Conservation (phyloP, 1,284 basidiomycete species). For the Agaricales sp. region DNA sequence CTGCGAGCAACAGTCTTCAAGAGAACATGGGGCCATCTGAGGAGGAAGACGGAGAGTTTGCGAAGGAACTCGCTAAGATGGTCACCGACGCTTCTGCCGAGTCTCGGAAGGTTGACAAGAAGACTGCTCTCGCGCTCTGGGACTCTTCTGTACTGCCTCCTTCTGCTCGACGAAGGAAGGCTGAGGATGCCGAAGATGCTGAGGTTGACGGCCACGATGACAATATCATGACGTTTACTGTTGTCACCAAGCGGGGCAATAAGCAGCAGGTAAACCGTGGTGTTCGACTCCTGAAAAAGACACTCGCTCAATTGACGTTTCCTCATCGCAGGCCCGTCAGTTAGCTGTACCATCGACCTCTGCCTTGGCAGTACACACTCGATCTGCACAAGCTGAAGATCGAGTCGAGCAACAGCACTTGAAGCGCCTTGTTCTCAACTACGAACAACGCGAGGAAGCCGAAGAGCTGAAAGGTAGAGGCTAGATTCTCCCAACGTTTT, state of each 20-base stretch:
- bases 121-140: slow-evolving; percentile 74
- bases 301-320: slow-evolving; percentile 3
- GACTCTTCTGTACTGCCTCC: slow-evolving; percentile 75
- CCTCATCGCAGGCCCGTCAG: slow-evolving; percentile 57
- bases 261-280: slow-evolving; percentile 67
- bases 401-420: slow-evolving; percentile 93
- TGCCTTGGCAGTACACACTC: slow-evolving; percentile 80
- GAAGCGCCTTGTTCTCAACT: slow-evolving; percentile 84
- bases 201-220: slow-evolving; percentile 26
- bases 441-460: slow-evolving; percentile 77
- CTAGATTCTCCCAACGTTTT: slow-evolving; percentile 5
- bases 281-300: slow-evolving; percentile 3
- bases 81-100: slow-evolving; percentile 80
- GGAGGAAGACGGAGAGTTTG: slow-evolving; percentile 90
- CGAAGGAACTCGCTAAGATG: slow-evolving; percentile 92
- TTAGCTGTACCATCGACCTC: slow-evolving; percentile 83
- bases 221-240: slow-evolving; percentile 82
- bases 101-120: slow-evolving; percentile 76
- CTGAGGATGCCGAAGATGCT: slow-evolving; percentile 42
- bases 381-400: slow-evolving; percentile 83
- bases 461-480: slow-evolving; percentile 62
- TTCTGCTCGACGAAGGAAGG: slow-evolving; percentile 42
- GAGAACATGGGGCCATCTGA: slow-evolving; percentile 70
- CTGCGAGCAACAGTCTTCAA: slow-evolving; percentile 37
- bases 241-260: slow-evolving; percentile 90